Base-by-base conservation (phyloP, 331 rosid genomes). In the Quercus tomentella region DNA sequence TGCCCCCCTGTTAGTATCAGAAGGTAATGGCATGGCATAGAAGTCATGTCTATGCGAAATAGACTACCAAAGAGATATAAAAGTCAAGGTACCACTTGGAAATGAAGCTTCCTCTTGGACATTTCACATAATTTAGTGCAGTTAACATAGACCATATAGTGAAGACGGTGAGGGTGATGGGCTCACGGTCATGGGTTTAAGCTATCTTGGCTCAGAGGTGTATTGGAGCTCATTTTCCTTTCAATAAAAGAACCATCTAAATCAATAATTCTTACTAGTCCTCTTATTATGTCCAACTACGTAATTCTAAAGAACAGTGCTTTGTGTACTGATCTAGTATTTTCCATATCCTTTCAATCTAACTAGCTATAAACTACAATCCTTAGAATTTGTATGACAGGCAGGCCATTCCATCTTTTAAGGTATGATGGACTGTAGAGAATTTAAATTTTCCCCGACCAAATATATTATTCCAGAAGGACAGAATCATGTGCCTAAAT, bases 401-500 rank as follows among this genome's bases (percentile, higher is more conserved):
- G 45, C 11, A 2, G 45, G 11, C 45, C 45, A 41, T 41, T 41
- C 45, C 45, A 41, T 41, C 45, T 41, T 41, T 8, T 41, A 41
- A 41, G 12, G 45, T 41, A 41, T 8, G 45, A 49, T 33, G 30
- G 65, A 14, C 56, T 18, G 51, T 72, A 73, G 17, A 62, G 74
- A 72, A 15, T 51, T 79, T 45, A 4, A 1, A 11, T 20, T 28
- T 49, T 49, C 16, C 17, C 54, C 5, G 74, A 57, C 20, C 43
- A 71, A 79, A 4, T 69, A 73, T 17, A 16, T 22, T 9, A 8
- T 41, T 41, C 45, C 6, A 31, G 72, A 74, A 57, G 88, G 89
- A 88, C 87, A 86, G 75, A 80, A 82, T 45, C 90, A 81, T 83
- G 92, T 88, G 94, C 78, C 60, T 35, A 1, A 1, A 1, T 35